Evolutionary conservation across 2,329 filamentous ascomycete species (phyloP).

Genomic region (Hypoxylon sp.): DNA sequence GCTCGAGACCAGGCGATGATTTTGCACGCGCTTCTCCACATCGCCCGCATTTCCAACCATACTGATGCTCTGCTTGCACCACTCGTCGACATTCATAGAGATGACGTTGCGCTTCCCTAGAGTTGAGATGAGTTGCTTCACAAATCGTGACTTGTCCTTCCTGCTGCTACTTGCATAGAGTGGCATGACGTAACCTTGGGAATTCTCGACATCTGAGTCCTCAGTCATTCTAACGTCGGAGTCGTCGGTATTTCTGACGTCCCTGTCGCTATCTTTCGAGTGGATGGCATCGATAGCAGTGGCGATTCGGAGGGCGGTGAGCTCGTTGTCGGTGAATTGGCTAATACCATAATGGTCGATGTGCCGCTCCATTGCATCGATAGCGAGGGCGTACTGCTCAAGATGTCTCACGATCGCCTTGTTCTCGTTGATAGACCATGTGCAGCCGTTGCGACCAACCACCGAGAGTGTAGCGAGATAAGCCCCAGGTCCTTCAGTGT

Average conservation of each 20-base stretch:
- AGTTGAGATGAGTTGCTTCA: not conserved
- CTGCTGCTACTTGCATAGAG: not conserved
- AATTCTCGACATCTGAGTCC: not conserved
- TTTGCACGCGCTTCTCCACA: slow-evolving; percentile 13
- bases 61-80: slow-evolving; percentile 13
- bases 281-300: not conserved
- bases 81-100: not conserved
- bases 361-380: not conserved
- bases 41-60: slow-evolving; percentile 27
- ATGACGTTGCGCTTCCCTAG: not conserved
- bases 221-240: too few species aligned
- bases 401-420: not conserved
- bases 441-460: slow-evolving; percentile 3
- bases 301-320: not conserved
- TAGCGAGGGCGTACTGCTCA: not conserved
- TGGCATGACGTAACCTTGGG: not conserved
- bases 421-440: slow-evolving; percentile 5
- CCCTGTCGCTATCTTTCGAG: not conserved
- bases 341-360: not conserved
- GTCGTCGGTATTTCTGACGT: too few species aligned
- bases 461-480: slow-evolving; percentile 10
- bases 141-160: not conserved
- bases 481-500: slow-evolving; percentile 17
- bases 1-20: slow-evolving; percentile 12
- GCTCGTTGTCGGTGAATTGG: not conserved